Conservation (phyloP, 2,329 filamentous ascomycete species). For the Venturia carpophila region DNA sequence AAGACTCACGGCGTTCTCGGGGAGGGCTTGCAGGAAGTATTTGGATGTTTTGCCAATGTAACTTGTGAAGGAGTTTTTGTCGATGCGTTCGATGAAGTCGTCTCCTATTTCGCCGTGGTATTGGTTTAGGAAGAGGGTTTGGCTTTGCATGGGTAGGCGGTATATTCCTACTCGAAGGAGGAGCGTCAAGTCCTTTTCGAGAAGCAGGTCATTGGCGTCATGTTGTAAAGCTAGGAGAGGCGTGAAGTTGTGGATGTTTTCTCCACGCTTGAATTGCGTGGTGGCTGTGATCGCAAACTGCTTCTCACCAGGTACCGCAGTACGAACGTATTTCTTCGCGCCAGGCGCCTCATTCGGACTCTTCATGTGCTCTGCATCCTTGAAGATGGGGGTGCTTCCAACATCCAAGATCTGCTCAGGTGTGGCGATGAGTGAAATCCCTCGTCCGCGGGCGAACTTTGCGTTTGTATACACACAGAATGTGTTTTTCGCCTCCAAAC, state of each 20-base stretch:
- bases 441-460: conserved; percentile 17
- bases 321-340: not conserved
- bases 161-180: conserved; percentile 4
- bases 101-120: conserved; percentile 14
- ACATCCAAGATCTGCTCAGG: conserved; percentile 3
- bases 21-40: not conserved
- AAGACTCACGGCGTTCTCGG: conserved; percentile 14
- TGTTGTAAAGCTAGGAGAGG: conserved; percentile 12
- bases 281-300: not conserved
- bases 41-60: not conserved
- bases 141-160: conserved; percentile 6
- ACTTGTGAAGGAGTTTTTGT: conserved; percentile 18
- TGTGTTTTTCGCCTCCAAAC: conserved; percentile 6
- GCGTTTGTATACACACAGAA: conserved; percentile 19
- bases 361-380: conserved; percentile 3
- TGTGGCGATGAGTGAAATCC: conserved; percentile 12
- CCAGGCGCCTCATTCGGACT: not conserved
- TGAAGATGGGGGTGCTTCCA: not conserved
- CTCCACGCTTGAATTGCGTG: conserved; percentile 9
- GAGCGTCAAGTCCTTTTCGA: not conserved
- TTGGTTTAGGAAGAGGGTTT: conserved; percentile 13
- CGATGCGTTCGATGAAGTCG: conserved; percentile 11
- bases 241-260: conserved; percentile 14
- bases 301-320: conserved; percentile 8
- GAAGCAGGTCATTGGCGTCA: not conserved